Evolutionary conservation across 495 filamentous ascomycete species (phyloP), one percentile per base, ranked within the genome.

Genomic region (Hypoxylon perforatum): DNA sequence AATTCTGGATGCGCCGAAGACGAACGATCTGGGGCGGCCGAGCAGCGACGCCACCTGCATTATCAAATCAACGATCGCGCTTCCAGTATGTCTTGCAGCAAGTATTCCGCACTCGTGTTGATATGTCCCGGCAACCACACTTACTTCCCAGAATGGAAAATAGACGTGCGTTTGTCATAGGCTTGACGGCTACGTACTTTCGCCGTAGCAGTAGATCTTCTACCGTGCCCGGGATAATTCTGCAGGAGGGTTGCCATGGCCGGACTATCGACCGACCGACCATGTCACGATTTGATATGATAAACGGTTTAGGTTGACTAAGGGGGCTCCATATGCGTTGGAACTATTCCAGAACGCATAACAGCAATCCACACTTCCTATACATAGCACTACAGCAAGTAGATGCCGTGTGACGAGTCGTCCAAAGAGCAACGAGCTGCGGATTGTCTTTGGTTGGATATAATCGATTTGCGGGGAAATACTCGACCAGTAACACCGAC

Each of bases 391-490:
- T 39, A 55, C 42, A 48, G 54, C 23, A 7, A 35, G 28, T 39
- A 67, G 69, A 48, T 68, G 57, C 65, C 57, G 63, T 63, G 63
- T 60, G 63, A 63, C 25, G 44, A 57, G 62, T 63, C 58, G 45
- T 33, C 58, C 59, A 57, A 35, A 54, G 15, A 70, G 25, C 39
- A 67, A 50, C 12, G 21, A 9, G 47, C 55, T 59, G 45, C 48
- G 50, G 41, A 18, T 23, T 64, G 53, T 66, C 57, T 58, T 70
- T 61, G 69, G 62, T 66, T 63, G 55, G 65, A 49, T 58, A 57
- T 72, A 53, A 59, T 72, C 38, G 63, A 69, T 45, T 64, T 72
- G 72, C 72, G 72, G 72, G 58, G 69, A 74, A 74, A 74, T 74
- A 74, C 69, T 60, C 57, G 50, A 11, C 51, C 52, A 72, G 69